A percentile compares a stretch with the other conserved stretches of the same genome.
These are phyloP conservation scores for Penicillium goetzii DNA, from an alignment of 495 filamentous ascomycete genomes.

Conservation along the genomic window DNA sequence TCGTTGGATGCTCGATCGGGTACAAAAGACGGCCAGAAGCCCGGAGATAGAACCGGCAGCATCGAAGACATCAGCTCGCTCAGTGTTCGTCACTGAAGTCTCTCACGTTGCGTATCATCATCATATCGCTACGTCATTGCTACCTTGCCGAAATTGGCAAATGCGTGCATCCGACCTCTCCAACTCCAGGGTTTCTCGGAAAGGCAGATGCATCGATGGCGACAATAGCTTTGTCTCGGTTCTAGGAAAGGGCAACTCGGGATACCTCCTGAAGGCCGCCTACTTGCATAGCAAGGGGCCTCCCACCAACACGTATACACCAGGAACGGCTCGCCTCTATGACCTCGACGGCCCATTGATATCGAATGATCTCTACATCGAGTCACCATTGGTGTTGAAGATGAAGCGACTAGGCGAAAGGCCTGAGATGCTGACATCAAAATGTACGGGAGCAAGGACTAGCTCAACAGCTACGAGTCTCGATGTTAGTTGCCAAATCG, in stretches of 20 bases:
- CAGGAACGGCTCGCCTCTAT: not conserved
- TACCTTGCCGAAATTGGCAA: not conserved
- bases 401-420: not conserved
- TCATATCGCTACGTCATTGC: not conserved
- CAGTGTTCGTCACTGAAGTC: conserved; percentile 49
- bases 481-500: too few relatives aligned
- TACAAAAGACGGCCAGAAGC: conserved; percentile 31
- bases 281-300: not conserved
- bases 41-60: conserved; percentile 52
- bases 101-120: not conserved
- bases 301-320: not conserved
- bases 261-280: not conserved
- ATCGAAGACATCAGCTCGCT: conserved; percentile 60
- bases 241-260: not conserved
- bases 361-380: not conserved
- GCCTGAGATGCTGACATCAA: not conserved
- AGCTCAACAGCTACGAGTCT: not conserved
- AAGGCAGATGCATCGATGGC: not conserved
- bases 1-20: conserved; percentile 28
- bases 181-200: too few relatives aligned
- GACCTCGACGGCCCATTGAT: not conserved
- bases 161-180: not conserved
- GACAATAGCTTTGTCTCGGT: not conserved
- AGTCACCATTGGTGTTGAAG: not conserved
- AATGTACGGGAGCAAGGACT: too few relatives aligned